Base-by-base conservation (phyloP, 2,329 filamentous ascomycete species). In the Monosporascus sp. region DNA sequence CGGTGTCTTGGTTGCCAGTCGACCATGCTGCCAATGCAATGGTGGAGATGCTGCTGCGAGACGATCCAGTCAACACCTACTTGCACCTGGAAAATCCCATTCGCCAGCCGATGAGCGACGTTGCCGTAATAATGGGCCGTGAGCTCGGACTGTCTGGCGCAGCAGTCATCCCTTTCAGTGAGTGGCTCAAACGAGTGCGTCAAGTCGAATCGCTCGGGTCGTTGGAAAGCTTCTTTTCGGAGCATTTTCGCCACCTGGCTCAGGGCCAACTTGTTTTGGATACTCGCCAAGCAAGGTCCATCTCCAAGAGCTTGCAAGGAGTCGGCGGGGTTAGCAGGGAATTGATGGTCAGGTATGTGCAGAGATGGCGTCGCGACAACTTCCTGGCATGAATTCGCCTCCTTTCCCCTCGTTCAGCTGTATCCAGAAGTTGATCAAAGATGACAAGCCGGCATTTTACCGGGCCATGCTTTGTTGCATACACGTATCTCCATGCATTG, bases 51-150 rank as follows among this genome's bases (percentile, higher is more conserved):
- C 14, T 54, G n/a, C 22, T 58, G 26, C 37, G 31, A 7, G 31
- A 24, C n/a, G 51, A 46, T 11, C 46, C 35, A 22, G 38, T 54
- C 3, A 18, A 49, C 7, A 24, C 22, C 6, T 60, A 60, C 40
- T 45, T 63, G 4, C 60, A 63, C 48, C 48, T 63, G 3, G 60
- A 63, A 37, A 63, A 60, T 43, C 60, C 60, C 1, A 50, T 59
- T 2, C 55, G 60, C 18, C 59, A 61, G 37, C 52, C 55, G 4
- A 45, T 56, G 18, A 43, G 49, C 15, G 59, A 61, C 37, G 53
- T 63, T 9, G 43, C 55, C n/a, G 56, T 55, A 18, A 49, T 59
- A 14, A 56, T 60, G 54, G 55, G 47, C 22, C 18, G 55, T 28
- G 59, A 61, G 24, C 43, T 63, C n/a, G 37, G 49, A 2, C 44